Evolutionary conservation across 441 rosid species (phyloP), one percentile per base, ranked within the genome.

Genomic region (Eruca vesicaria): DNA sequence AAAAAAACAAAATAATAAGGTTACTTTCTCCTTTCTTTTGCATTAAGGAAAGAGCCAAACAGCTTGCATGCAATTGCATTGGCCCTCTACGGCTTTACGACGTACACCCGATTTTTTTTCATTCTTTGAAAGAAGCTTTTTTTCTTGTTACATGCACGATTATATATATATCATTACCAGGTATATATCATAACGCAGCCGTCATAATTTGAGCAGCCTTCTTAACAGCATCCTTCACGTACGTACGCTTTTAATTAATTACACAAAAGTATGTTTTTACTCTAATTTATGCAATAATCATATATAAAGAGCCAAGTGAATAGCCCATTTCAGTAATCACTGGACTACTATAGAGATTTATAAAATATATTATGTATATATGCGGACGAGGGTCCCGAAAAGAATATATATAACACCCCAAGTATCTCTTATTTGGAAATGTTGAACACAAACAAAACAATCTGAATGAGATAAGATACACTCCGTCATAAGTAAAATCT

Each of bases 41-140:
- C 72, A 45, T 65, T 77, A 45, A 33, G 45, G 48, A 77, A 77
- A 77, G 72, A 77, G 72, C 66, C 72, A 56, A 32, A 65, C 63
- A 65, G 73, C 74, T 68, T 61, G 76, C 63, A 48, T 58, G 43
- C 76, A 71, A 59, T 66, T 36, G 36, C 72, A 65, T 23, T 55
- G 66, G 2, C 26, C 23, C n/a, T 63, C 36, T 23, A 35, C 29
- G 53, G 43, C 66, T 65, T 65, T 58, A 61, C 52, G 68, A 66
- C 64, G 65, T 2, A 66, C 78, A 58, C 43, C 41, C 48, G 65
- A 73, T n/a, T 55, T 26, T 6, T 12, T 56, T 33, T 66, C 36
- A 28, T 38, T 31, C 20, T 55, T 10, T 12, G 11, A 62, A 4
- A 23, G 2, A 19, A 31, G 18, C 5, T 50, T 18, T 31, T 63